Evolutionary conservation across 352 stramenopile species (phyloP), one percentile per base, ranked within the genome.

Genomic region (Phytophthora pinifolia): DNA sequence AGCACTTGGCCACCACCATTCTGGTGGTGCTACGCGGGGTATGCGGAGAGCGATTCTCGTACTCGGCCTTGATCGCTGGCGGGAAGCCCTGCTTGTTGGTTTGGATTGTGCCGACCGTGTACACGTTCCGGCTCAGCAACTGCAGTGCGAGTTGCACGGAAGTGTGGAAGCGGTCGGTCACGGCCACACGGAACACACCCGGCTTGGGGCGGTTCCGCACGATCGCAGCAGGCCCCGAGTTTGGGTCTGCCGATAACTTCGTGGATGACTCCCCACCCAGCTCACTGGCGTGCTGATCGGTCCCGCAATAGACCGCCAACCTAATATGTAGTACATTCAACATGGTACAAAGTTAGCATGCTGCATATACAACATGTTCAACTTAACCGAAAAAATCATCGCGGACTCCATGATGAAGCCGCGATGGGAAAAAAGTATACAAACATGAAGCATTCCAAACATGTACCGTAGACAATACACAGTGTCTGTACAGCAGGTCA

Each of bases 131-230:
- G 15, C 50, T 44, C 18, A 67, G 47, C 8, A 62, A 18, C 42
- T 59, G 46, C 13, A 59, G 22, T 0, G 59, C 47, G 1, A 67
- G 41, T 42, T 56, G 53, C 15, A 50, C 20, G 17, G 59, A 67
- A 1, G 51, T 54, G 36, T 62, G 59, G 18, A 59, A 67, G 6
- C 59, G 39, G 33, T 67, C 46, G 4, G 41, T 62, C 10, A 62
- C 46, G 0, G 58, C 34, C 9, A 12, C 29, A 7, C 58, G 46
- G 9, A 37, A 61, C 3, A 54, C 37, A n/a, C 3, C 49, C 25
- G 13, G 9, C 9, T 22, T 37, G 8, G 12, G 17, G 18, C 2
- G 42, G 20, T 59, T 67, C 1, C 51, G 33, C 12, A 67, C 8
- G 1, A 47, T 29, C 1, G 49, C 50, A 12, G 46, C 59, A 10